Conservation (phyloP, 345 rosid genomes). For the Firmiana major region DNA sequence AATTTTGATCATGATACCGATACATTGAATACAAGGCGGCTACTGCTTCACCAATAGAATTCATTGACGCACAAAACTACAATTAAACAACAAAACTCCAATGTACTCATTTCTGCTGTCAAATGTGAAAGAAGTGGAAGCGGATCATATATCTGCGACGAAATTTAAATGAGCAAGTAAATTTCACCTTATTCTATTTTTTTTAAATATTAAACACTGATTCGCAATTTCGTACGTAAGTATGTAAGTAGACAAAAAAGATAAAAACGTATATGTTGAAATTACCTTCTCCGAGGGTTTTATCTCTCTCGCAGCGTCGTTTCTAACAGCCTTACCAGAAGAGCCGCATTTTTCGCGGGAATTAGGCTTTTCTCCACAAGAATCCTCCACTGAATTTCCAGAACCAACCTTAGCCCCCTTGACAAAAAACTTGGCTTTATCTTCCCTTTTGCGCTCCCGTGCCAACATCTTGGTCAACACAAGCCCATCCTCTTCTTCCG, state of each 20-base stretch:
- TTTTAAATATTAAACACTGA: background rate
- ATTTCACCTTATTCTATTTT: background rate
- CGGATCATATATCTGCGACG: background rate
- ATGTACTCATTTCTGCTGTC: background rate
- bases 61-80: slow-evolving; percentile 2
- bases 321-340: background rate
- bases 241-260: background rate
- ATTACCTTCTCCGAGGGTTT: slow-evolving; percentile 2
- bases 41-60: background rate
- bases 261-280: background rate
- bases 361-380: background rate
- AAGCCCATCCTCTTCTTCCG: slow-evolving; percentile 9
- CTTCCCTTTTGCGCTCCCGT: slow-evolving; percentile 2
- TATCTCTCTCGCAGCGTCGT: background rate
- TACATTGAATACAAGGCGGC: background rate
- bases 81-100: background rate
- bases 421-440: background rate
- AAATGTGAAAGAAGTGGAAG: background rate
- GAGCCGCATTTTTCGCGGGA: background rate
- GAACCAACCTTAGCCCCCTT: background rate
- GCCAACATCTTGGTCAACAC: slow-evolving; percentile 6
- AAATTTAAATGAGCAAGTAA: background rate
- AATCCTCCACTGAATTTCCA: slow-evolving; percentile 2
- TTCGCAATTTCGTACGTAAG: background rate
- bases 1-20: background rate